Conservation (phyloP, 2,329 filamentous ascomycete species). For the Dichotomopilus funicola region DNA sequence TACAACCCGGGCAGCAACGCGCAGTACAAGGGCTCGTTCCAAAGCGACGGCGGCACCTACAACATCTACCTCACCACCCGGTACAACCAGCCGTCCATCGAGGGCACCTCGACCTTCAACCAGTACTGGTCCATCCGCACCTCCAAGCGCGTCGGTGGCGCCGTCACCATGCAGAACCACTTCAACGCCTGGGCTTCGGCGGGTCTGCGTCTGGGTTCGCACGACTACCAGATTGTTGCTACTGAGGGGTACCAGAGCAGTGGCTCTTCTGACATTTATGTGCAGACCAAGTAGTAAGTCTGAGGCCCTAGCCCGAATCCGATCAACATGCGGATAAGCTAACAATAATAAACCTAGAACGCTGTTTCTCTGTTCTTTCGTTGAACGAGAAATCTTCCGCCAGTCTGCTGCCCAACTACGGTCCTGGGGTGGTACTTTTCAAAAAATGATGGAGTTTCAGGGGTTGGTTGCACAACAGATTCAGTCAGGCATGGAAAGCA, state of each 20-base stretch:
- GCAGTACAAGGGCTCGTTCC: slow-evolving; percentile 27
- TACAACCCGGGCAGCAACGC: slow-evolving; percentile 33
- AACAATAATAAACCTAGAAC: not conserved
- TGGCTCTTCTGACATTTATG: slow-evolving; percentile 36
- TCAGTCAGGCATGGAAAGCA: not conserved
- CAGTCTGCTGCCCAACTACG: too few relatives aligned
- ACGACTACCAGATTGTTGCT: slow-evolving; percentile 47
- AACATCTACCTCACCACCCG: slow-evolving; percentile 29
- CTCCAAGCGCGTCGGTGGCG: slow-evolving; percentile 42
- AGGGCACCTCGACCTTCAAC: slow-evolving; percentile 40
- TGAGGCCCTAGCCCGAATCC: too few relatives aligned
- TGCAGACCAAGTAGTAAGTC: slow-evolving; percentile 11
- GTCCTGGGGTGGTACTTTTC: too few relatives aligned
- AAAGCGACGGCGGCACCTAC: slow-evolving; percentile 30
- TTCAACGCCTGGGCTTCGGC: slow-evolving; percentile 44
- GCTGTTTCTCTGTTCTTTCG: not conserved
- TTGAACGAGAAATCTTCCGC: not conserved
- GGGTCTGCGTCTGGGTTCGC: slow-evolving; percentile 39
- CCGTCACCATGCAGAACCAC: slow-evolving; percentile 42
- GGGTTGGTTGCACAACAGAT: not conserved
- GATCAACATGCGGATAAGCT: not conserved
- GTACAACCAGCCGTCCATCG: slow-evolving; percentile 37
- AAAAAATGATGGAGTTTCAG: not conserved
- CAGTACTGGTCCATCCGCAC: slow-evolving; percentile 45
- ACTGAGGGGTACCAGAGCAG: slow-evolving; percentile 46